Base-by-base conservation (phyloP, 805 yeast species). In the Candida ascalaphidarum region DNA sequence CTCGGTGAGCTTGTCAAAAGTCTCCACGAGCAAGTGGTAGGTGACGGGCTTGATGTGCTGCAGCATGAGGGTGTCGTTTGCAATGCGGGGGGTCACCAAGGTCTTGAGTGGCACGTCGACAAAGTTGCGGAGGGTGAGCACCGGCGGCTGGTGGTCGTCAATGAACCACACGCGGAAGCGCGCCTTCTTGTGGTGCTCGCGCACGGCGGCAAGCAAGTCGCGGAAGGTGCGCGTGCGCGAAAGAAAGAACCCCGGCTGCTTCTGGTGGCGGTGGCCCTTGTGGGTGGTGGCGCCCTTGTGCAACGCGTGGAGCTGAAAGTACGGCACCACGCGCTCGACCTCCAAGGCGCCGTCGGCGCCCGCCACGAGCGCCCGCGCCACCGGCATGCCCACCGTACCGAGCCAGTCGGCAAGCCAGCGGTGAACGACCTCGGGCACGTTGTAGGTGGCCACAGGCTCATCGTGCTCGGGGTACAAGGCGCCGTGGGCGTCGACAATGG, bases 331-430 rank as follows among this genome's bases (percentile, higher is more conserved):
- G 17, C 56, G 37, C 39, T 63, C 68, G 26, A 61, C 43, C 12
- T 40, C 50, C 8, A 35, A 32, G n/a, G 57, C 60, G 2, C 52
- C 44, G 11, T 39, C 40, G 3, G 37, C 36, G 29, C 54, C 48
- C 3, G 40, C 25, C 5, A 52, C 32, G 4, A 61, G 30, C 14
- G 46, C 44, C 27, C 68, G 48, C 5, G 52, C 34, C 7, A 61
- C 53, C 1, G 65, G 61, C 35, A 22, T 46, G 1, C 65, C 62
- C 2, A 50, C 43, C 14, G 70, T 28, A 0, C 81, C 81, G 46
- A 75, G 77, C 77, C 80, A 71, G 18, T 59, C 55, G 1, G 46
- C 49, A 7, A 79, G 46, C 33, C 57, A 43, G 3, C 57, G 41
- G 38, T 71, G 77, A 3, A 68, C 58, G 4, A 54, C 48, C 5